Evolutionary conservation across 2,329 filamentous ascomycete species (phyloP).

Genomic region (Cryphonectria carpinicola): DNA sequence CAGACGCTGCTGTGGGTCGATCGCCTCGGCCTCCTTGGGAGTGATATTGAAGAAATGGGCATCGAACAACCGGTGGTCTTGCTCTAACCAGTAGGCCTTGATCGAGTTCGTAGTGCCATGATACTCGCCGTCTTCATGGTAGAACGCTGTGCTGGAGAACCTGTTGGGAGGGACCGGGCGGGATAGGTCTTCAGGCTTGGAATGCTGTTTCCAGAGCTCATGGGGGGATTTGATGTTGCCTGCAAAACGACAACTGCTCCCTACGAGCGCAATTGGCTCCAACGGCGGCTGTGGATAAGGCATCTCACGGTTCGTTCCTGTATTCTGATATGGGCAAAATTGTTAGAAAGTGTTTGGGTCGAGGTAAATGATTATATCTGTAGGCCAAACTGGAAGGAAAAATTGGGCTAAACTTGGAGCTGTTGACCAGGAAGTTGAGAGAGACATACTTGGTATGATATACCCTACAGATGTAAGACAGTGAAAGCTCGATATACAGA

Average conservation of each 20-base stretch:
- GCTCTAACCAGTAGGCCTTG: conserved; percentile 39
- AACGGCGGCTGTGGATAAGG: conserved; percentile 25
- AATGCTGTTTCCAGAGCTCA: conserved; percentile 39
- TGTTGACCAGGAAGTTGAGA: not conserved
- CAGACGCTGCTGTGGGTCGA: conserved; percentile 43
- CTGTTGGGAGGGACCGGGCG: conserved; percentile 34
- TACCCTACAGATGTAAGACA: not conserved
- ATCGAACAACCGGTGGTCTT: conserved; percentile 40
- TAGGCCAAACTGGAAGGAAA: not conserved
- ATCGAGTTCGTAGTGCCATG: conserved; percentile 40
- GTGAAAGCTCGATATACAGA: not conserved
- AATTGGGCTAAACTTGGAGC: not conserved
- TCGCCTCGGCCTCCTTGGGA: conserved; percentile 42
- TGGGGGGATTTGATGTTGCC: conserved; percentile 38
- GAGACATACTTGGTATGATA: not conserved
- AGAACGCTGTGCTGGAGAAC: conserved; percentile 39
- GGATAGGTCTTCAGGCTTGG: conserved; percentile 35
- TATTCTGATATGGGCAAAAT: not conserved
- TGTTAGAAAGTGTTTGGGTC: too few species aligned
- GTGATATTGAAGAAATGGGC: conserved; percentile 46
- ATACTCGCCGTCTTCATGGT: conserved; percentile 38
- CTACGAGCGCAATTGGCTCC: conserved; percentile 37
- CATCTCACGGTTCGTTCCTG: not conserved
- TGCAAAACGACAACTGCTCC: conserved; percentile 40
- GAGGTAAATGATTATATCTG: not conserved